phyloP scores from a whole-genome alignment of 495 filamentous ascomycete species.

The Talaromyces ruber region DNA sequence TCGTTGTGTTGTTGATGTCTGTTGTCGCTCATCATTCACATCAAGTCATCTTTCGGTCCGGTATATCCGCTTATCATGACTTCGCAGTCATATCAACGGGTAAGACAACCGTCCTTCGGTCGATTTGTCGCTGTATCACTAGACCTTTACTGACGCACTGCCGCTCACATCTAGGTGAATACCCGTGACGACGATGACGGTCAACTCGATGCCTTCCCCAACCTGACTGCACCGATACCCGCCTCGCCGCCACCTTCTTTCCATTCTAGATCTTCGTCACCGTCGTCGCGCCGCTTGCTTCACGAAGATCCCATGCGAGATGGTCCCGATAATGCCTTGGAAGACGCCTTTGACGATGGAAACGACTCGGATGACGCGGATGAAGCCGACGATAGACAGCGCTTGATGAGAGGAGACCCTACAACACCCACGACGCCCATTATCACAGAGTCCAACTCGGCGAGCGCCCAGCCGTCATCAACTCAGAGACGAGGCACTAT shows the following conservation, averaged over 20 bases:
- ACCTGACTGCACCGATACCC: slow-evolving; percentile 45
- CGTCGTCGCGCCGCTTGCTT: slow-evolving; percentile 47
- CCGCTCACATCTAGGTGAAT: slow-evolving; percentile 33
- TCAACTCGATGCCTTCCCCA: slow-evolving; percentile 32
- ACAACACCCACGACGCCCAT: slow-evolving; percentile 13
- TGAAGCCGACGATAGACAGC: slow-evolving; percentile 71
- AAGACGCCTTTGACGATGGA: slow-evolving; percentile 78
- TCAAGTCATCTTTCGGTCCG: background rate
- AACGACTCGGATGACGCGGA: slow-evolving; percentile 65
- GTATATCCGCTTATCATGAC: slow-evolving; percentile 50
- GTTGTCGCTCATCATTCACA: background rate
- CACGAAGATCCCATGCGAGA: slow-evolving; percentile 42
- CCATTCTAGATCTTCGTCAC: slow-evolving; percentile 73
- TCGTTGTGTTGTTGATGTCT: slow-evolving; percentile 6
- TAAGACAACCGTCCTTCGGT: slow-evolving; percentile 30
- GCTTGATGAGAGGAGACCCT: slow-evolving; percentile 68
- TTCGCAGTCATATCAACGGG: slow-evolving; percentile 80
- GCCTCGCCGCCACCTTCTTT: slow-evolving; percentile 92
- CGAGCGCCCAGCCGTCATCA: slow-evolving; percentile 14
- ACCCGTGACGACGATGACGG: slow-evolving; percentile 39
- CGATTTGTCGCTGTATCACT: background rate
- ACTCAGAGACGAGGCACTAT: slow-evolving; percentile 43
- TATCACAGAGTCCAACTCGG: slow-evolving; percentile 19
- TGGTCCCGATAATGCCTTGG: slow-evolving; percentile 66
- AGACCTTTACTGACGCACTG: background rate